Base-by-base conservation (phyloP, 1,284 basidiomycete species). In the Golubevia sp. region DNA sequence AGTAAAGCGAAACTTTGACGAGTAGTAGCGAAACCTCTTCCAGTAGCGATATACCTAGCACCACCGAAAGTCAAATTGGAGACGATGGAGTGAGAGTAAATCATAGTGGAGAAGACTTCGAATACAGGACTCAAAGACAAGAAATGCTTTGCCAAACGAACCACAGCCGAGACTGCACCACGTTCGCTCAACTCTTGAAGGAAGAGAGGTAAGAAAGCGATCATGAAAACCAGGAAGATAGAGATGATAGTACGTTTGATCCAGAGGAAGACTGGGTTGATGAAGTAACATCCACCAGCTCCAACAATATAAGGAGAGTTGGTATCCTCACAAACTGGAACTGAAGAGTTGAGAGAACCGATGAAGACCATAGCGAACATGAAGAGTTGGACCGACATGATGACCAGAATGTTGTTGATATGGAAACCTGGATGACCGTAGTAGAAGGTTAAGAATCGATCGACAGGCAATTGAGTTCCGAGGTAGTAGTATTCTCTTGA, bases 381-480 rank as follows among this genome's bases (percentile, higher is more conserved):
- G 74, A 83, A 82, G 59, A 82, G 67, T 66, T 80, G 80, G 53
- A 83, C 79, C 54, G 77, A 77, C 25, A 82, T 62, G 62, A 83
- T 83, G 71, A 83, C 80, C 80, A 99, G 88, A 88, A 98, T 98
- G 85, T 99, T 99, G 88, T 99, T 98, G 87, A 99, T 95, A 84
- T 98, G 95, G 91, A 99, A 99, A 70, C 96, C 97, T 57, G 97
- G 96, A 86, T 99, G 96, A 57, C 93, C 96, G 84, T 99, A 99
- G 87, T 99, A 99, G 88, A 98, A 99, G 59, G 96, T 98, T 83
- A 99, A 87, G 91, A 99, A 99, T 58, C 97, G 91, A 84, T 99
- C 97, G 84, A 97, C 90, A 49, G 96, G 95, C 54, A 99, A 89
- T 84, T 99, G 96, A n/a, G 97, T 99, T 58, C 96, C 97, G 71